A percentile compares a stretch with the other conserved stretches of the same genome.
Conservation (phyloP, 257 asterid species). For the Scutellaria baicalensis region DNA sequence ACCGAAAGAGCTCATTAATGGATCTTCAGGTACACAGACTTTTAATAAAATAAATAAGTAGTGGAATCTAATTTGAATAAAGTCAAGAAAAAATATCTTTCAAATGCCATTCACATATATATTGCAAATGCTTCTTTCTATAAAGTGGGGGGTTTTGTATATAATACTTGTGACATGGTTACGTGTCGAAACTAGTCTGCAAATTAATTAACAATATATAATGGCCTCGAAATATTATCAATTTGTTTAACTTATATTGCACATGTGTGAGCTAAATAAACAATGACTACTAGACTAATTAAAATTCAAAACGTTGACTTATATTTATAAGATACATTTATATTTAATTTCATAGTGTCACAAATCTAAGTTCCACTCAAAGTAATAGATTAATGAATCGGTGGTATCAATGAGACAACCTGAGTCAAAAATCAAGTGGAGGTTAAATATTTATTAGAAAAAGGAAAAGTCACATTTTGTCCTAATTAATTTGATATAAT, state of each 20-base stretch:
- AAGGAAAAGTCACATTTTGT: too few relatives aligned
- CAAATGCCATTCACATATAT: not conserved
- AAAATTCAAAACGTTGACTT: slow-evolving; percentile 11
- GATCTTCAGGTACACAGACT: too few relatives aligned
- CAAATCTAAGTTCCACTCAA: not conserved
- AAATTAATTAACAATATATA: not conserved
- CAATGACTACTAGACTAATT: not conserved
- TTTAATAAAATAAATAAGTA: not conserved
- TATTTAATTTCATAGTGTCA: too few relatives aligned
- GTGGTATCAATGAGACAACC: too few relatives aligned
- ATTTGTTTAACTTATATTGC: not conserved
- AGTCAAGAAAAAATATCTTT: not conserved
- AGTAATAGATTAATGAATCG: too few relatives aligned
- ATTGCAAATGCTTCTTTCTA: too few relatives aligned
- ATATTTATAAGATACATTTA: not conserved
- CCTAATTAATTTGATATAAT: too few relatives aligned
- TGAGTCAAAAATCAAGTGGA: too few relatives aligned
- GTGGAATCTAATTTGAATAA: not conserved
- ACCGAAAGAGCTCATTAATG: too few relatives aligned
- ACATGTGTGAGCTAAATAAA: too few relatives aligned
- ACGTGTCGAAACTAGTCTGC: not conserved
- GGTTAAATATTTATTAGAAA: too few relatives aligned
- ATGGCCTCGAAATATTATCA: not conserved
- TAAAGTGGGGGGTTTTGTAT: not conserved
- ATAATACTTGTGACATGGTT: not conserved